Conservation (phyloP, 2,329 filamentous ascomycete species). For the Ophiostoma ulmi region DNA sequence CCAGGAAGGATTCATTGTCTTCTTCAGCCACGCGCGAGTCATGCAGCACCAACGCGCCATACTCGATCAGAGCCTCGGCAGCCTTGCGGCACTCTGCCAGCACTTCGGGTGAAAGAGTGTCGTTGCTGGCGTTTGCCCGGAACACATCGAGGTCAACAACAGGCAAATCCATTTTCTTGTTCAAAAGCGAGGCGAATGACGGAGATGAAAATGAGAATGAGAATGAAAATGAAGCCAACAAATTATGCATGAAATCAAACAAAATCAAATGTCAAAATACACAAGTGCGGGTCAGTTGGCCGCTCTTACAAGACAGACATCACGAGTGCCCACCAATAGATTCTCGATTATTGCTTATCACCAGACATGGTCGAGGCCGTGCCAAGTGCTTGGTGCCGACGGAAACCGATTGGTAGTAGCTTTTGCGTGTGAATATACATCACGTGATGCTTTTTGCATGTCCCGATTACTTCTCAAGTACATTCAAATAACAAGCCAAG, state of each 20-base stretch:
- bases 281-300: conserved; percentile 11
- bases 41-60: conserved; percentile 56
- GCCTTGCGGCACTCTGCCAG: conserved; percentile 50
- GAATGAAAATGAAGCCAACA: not conserved
- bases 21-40: conserved; percentile 53
- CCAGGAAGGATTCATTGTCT: conserved; percentile 54
- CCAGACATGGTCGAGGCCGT: not conserved
- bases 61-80: conserved; percentile 53
- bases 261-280: not conserved
- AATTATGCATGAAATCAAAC: not conserved
- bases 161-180: conserved; percentile 50
- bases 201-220: not conserved
- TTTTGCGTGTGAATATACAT: not conserved
- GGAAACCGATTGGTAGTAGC: conserved; percentile 3
- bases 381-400: conserved; percentile 15
- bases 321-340: not conserved
- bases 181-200: not conserved
- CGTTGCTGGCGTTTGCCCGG: conserved; percentile 31
- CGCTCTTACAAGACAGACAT: not conserved
- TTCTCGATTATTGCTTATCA: conserved; percentile 3
- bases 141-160: conserved; percentile 51
- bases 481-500: not conserved
- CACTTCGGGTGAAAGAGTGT: conserved; percentile 40
- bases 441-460: not conserved
- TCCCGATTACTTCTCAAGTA: not conserved